Evolutionary conservation across 2,329 filamentous ascomycete genomes (phyloP).

Genomic region (Colletotrichum viniferum): DNA sequence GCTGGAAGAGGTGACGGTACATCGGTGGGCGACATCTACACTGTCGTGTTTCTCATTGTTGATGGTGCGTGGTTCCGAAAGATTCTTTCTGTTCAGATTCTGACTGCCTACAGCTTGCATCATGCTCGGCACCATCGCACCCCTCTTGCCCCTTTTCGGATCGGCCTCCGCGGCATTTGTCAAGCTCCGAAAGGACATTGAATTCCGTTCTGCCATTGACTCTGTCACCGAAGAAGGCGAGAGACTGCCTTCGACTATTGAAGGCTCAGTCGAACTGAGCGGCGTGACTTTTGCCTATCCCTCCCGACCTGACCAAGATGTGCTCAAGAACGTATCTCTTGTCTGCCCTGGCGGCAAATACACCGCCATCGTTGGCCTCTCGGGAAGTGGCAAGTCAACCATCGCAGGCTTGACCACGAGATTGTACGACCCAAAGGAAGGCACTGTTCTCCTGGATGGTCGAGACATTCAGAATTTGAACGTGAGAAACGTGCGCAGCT

Average conservation of each 20-base stretch:
- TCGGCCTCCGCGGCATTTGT: slow-evolving; percentile 62
- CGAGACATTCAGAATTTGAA: slow-evolving; percentile 53
- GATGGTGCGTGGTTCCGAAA: slow-evolving; percentile 47
- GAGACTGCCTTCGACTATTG: slow-evolving; percentile 51
- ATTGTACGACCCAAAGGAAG: slow-evolving; percentile 60
- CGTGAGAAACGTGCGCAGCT: slow-evolving; percentile 44
- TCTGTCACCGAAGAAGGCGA: slow-evolving; percentile 36
- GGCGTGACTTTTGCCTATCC: slow-evolving; percentile 50
- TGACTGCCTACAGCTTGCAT: slow-evolving; percentile 52
- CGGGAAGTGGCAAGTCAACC: slow-evolving; percentile 63
- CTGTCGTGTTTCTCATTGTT: slow-evolving; percentile 67
- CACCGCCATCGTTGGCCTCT: slow-evolving; percentile 63
- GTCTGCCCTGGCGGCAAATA: slow-evolving; percentile 51
- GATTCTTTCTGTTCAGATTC: slow-evolving; percentile 39
- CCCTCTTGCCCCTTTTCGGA: slow-evolving; percentile 65
- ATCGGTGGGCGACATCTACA: slow-evolving; percentile 58
- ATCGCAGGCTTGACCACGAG: slow-evolving; percentile 59
- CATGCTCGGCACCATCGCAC: slow-evolving; percentile 66
- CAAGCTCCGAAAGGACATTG: slow-evolving; percentile 63
- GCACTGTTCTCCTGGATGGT: slow-evolving; percentile 51
- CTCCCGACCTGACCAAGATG: slow-evolving; percentile 43
- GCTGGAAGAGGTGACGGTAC: slow-evolving; percentile 35
- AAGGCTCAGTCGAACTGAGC: slow-evolving; percentile 48
- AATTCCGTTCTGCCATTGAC: slow-evolving; percentile 52
- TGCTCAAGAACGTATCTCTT: slow-evolving; percentile 50